Conservation (phyloP, 2,329 filamentous ascomycete genomes). For the Pseudocercospora pini-densiflorae region DNA sequence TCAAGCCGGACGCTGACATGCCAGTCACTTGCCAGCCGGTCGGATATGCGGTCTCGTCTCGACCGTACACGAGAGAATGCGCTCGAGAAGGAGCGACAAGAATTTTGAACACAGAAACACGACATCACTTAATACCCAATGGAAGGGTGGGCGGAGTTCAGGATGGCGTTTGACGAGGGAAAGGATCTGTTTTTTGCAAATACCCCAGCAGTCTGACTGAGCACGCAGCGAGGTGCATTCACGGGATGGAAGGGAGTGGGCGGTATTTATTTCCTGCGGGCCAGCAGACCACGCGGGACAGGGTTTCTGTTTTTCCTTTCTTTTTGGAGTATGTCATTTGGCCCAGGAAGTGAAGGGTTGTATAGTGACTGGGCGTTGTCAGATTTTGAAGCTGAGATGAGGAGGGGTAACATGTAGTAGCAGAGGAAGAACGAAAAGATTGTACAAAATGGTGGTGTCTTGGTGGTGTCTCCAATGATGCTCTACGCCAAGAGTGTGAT, state of each 20-base stretch:
- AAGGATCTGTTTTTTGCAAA: neutral
- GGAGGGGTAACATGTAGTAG: neutral
- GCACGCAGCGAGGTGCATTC: slow-evolving; percentile 6
- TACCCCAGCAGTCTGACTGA: slow-evolving; percentile 7
- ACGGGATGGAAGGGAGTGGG: neutral
- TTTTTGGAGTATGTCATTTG: neutral
- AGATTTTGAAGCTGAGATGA: neutral
- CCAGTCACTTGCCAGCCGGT: neutral
- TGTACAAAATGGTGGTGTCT: neutral
- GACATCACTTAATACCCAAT: neutral
- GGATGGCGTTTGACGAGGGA: neutral
- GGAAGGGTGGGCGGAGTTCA: neutral
- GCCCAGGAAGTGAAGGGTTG: neutral
- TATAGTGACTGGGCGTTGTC: neutral
- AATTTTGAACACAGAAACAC: neutral
- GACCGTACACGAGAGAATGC: neutral
- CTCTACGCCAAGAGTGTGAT: neutral
- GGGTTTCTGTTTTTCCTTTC: neutral
- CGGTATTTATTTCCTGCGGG: neutral
- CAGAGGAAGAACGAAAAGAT: neutral
- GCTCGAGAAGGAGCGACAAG: neutral
- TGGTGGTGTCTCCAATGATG: neutral
- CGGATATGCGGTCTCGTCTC: neutral
- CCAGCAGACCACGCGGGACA: neutral
- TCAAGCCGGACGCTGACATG: neutral